phyloP scores from a whole-genome alignment of 768 basidiomycete genomes.

The Pleurotus cornucopiae region DNA sequence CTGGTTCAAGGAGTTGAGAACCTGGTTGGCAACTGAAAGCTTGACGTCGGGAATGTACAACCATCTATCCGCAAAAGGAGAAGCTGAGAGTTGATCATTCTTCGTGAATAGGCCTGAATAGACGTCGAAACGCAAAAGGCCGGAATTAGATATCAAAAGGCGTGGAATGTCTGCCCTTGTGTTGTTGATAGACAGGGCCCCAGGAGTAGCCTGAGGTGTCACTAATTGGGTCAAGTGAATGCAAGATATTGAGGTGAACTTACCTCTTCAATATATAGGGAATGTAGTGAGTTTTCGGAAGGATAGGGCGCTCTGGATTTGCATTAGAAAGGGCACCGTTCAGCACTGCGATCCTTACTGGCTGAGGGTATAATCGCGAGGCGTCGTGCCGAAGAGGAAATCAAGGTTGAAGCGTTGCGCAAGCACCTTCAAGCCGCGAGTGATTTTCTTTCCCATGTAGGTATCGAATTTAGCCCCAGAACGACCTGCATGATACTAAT shows the following conservation, averaged over 20 bases:
- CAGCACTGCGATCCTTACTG: constrained; percentile 36
- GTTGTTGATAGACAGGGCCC: constrained; percentile 58
- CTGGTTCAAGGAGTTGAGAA: constrained; percentile 50
- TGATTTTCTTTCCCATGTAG: constrained; percentile 43
- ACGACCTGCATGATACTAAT: constrained; percentile 59
- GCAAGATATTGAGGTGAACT: constrained; percentile 3
- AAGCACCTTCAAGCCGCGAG: constrained; percentile 47
- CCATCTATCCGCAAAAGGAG: constrained; percentile 66
- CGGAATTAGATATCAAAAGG: constrained; percentile 62
- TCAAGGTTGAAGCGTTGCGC: constrained; percentile 56
- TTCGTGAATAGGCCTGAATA: constrained; percentile 68
- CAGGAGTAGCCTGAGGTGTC: constrained; percentile 43
- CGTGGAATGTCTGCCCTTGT: constrained; percentile 53
- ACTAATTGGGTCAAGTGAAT: constrained; percentile 11
- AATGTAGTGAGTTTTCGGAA: constrained; percentile 53
- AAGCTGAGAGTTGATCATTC: constrained; percentile 75
- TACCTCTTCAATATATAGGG: constrained; percentile 48
- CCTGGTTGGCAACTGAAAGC: constrained; percentile 43
- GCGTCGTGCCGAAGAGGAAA: constrained; percentile 63
- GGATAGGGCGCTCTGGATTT: constrained; percentile 52
- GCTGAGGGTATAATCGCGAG: constrained; percentile 66
- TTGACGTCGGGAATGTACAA: constrained; percentile 54
- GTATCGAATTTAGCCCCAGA: constrained; percentile 61
- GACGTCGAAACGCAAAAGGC: constrained; percentile 60
- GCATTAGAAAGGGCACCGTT: neutral